Evolutionary conservation across 345 rosid species (phyloP).

Genomic region (Dipteronia dyeriana): DNA sequence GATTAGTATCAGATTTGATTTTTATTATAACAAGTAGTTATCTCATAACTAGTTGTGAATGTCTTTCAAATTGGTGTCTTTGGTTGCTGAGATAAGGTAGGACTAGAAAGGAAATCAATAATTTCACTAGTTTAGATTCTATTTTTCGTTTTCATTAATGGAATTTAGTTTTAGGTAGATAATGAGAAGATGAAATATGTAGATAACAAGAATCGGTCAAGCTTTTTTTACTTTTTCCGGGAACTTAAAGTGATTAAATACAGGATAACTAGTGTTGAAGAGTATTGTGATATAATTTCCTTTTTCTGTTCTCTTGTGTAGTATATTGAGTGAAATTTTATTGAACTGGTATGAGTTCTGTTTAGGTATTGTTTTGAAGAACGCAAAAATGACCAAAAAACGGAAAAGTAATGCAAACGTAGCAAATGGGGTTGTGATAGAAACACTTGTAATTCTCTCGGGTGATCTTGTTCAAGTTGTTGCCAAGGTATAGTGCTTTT

Average conservation of each 20-base stretch:
- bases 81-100: slow-evolving; percentile 3
- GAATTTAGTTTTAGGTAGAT: neutral
- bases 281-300: neutral
- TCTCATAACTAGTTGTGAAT: neutral
- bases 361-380: slow-evolving; percentile 80
- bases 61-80: neutral
- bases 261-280: neutral
- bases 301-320: neutral
- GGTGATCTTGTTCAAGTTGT: slow-evolving; percentile 79
- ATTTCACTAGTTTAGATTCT: too few relatives aligned
- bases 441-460: slow-evolving; percentile 69
- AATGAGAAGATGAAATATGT: neutral
- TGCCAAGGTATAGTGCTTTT: slow-evolving; percentile 56
- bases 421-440: slow-evolving; percentile 46
- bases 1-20: slow-evolving; percentile 2
- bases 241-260: neutral
- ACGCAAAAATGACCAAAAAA: slow-evolving; percentile 70
- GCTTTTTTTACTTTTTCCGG: neutral
- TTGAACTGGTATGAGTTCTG: slow-evolving; percentile 11
- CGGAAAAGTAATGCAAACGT: slow-evolving; percentile 71
- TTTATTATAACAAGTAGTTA: neutral
- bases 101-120: neutral
- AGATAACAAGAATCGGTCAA: neutral
- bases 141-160: neutral
- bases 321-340: slow-evolving; percentile 1